Base-by-base conservation (phyloP, 345 rosid species). In the Reutealis trisperma region DNA sequence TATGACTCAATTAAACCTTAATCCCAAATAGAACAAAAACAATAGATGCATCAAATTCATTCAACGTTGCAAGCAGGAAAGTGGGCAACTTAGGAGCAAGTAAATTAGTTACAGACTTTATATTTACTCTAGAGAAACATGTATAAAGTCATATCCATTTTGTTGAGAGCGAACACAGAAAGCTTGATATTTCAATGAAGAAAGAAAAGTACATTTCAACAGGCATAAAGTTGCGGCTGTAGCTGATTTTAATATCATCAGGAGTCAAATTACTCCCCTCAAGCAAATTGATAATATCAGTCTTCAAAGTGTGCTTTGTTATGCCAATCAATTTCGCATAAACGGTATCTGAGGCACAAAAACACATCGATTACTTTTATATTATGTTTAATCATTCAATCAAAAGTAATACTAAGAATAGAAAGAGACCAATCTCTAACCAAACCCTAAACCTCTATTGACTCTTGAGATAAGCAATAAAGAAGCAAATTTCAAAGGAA, bases 181-280 rank as follows among this genome's bases (percentile, higher is more conserved):
- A 42, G 61, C 1, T 11, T 7, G n/a, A 24, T 34, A 55, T 3
- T 14, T 10, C 13, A 67, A 42, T 44, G 32, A 64, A 63, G 44
- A 27, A 72, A 13, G 47, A 80, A 47, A 47, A 47, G 49, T 86
- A 89, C 96, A 87, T 85, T 69, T 68, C 89, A 21, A 41, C 22
- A 1, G 97, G 92, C 12, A 41, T 12, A 71, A 79, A 85, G 79
- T 21, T 42, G 34, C 81, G 85, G 73, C 47, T 81, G 79, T 91
- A 91, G 88, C 58, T 68, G 79, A 91, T 77, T 79, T 83, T 94
- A 71, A 94, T 79, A 72, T 92, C 96, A 66, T 87, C 87, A 0
- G 68, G 70, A 52, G 84, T 85, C 85, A 94, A 84, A 24, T 83
- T 81, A 81, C 84, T 82, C 37, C 89, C 94, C 19, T 88, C 92